Evolutionary conservation across 768 basidiomycete species (phyloP).

Genomic region (Termitomyces sp.): DNA sequence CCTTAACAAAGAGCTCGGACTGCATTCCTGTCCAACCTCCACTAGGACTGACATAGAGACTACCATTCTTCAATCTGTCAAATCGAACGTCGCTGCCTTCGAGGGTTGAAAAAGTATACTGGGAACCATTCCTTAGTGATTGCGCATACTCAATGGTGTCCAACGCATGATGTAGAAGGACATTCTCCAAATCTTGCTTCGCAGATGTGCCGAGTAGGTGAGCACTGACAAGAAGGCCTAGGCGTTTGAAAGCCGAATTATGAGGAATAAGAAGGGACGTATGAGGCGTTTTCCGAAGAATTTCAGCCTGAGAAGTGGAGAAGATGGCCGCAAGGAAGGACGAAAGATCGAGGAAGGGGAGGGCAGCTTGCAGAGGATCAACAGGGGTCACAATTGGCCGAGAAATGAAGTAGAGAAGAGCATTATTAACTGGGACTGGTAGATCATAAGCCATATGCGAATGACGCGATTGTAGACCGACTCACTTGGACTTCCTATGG

Average conservation of each 20-base stretch:
- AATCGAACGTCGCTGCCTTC: constrained; percentile 84
- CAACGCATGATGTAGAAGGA: constrained; percentile 87
- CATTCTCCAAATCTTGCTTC: constrained; percentile 75
- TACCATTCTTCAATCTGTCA: constrained; percentile 52
- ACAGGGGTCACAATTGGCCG: constrained; percentile 79
- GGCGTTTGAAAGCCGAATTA: constrained; percentile 84
- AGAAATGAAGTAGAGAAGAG: constrained; percentile 87
- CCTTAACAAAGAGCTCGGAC: constrained; percentile 51
- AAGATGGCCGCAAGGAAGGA: constrained; percentile 89
- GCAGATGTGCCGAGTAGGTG: constrained; percentile 81
- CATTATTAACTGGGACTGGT: constrained; percentile 71
- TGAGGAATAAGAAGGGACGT: constrained; percentile 85
- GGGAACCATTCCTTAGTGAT: constrained; percentile 59
- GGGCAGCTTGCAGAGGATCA: constrained; percentile 76
- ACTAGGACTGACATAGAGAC: constrained; percentile 58
- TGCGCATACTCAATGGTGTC: constrained; percentile 71
- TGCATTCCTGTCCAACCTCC: constrained; percentile 79
- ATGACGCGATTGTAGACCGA: constrained; percentile 10
- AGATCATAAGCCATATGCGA: constrained; percentile 9
- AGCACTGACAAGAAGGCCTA: constrained; percentile 81
- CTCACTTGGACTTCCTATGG: constrained; percentile 77
- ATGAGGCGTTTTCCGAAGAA: constrained; percentile 58
- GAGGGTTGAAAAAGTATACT: constrained; percentile 74
- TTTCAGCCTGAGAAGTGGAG: constrained; percentile 79
- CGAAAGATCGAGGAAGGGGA: constrained; percentile 83